A percentile compares a stretch with the other conserved stretches of the same genome.
These are phyloP conservation scores for Fraxinus paxiana DNA, from an alignment of 305 asterid genomes.

Conservation along the genomic window DNA sequence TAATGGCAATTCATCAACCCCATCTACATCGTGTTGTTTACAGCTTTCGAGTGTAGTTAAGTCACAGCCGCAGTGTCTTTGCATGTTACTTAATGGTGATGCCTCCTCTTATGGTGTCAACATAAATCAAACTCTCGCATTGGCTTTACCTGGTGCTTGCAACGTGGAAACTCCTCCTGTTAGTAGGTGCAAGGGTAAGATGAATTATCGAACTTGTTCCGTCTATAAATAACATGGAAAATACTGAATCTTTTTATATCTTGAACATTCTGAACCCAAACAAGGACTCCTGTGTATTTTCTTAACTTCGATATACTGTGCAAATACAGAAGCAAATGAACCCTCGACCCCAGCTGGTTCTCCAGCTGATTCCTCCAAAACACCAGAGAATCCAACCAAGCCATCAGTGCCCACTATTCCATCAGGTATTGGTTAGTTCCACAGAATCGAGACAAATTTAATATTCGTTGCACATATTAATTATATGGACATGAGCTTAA, in stretches of 20 bases:
- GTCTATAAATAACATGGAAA: background rate
- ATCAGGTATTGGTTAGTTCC: conserved; percentile 31
- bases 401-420: conserved; percentile 33
- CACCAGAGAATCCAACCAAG: conserved; percentile 34
- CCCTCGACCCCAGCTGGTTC: conserved; percentile 38
- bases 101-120: conserved; percentile 44
- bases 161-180: conserved; percentile 66
- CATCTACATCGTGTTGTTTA: conserved; percentile 60
- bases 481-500: background rate
- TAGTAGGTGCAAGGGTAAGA: conserved; percentile 61
- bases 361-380: conserved; percentile 28
- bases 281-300: background rate
- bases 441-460: background rate
- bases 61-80: conserved; percentile 67
- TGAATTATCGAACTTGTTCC: background rate
- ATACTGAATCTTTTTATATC: background rate
- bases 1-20: conserved; percentile 50
- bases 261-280: background rate
- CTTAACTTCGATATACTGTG: background rate
- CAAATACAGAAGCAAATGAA: conserved; percentile 25
- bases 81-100: conserved; percentile 48
- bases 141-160: conserved; percentile 64
- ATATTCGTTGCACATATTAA: background rate
- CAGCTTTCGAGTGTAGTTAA: conserved; percentile 46
- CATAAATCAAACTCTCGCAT: conserved; percentile 63